These are phyloP conservation scores for Trichoderma sp. DNA, from an alignment of 2,329 filamentous ascomycete genomes.

Conservation along the genomic window DNA sequence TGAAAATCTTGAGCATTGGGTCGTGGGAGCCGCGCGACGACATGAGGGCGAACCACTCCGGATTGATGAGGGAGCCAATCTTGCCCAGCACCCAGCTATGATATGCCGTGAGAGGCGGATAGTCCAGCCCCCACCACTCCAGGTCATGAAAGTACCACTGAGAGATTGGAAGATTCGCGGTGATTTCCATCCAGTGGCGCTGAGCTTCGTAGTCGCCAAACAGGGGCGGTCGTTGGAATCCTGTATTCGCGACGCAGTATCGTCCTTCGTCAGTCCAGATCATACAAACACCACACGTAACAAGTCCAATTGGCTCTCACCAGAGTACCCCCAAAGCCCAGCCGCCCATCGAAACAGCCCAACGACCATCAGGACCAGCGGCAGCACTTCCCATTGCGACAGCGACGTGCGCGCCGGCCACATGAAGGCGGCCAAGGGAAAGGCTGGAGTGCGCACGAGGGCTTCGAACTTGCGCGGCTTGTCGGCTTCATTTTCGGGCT, in stretches of 20 bases:
- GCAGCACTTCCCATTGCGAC: constrained; percentile 90
- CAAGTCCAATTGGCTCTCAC: constrained; percentile 41
- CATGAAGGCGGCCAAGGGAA: constrained; percentile 89
- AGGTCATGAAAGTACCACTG: constrained; percentile 99
- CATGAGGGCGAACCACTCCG: constrained; percentile 83
- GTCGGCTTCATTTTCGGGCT: constrained; percentile 42
- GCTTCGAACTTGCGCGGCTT: constrained; percentile 40
- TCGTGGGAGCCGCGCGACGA: constrained; percentile 80
- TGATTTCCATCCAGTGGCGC: constrained; percentile 98
- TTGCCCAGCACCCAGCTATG: constrained; percentile 95
- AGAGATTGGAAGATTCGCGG: constrained; percentile 80
- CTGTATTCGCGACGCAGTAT: constrained; percentile 39
- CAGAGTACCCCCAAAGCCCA: constrained; percentile 92
- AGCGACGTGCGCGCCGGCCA: constrained; percentile 83
- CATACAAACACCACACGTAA: background rate
- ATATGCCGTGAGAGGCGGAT: constrained; percentile 95
- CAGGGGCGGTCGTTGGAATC: constrained; percentile 80
- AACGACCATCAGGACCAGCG: constrained; percentile 83
- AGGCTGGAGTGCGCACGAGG: constrained; percentile 64
- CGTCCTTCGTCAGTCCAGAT: background rate
- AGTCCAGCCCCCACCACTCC: constrained; percentile 97
- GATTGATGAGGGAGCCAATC: constrained; percentile 75
- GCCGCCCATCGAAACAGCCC: constrained; percentile 92
- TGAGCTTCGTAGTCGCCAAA: constrained; percentile 98
- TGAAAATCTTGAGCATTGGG: constrained; percentile 81